phyloP scores from a whole-genome alignment of 108 stramenopile genomes.

The Bacterosira constricta region DNA sequence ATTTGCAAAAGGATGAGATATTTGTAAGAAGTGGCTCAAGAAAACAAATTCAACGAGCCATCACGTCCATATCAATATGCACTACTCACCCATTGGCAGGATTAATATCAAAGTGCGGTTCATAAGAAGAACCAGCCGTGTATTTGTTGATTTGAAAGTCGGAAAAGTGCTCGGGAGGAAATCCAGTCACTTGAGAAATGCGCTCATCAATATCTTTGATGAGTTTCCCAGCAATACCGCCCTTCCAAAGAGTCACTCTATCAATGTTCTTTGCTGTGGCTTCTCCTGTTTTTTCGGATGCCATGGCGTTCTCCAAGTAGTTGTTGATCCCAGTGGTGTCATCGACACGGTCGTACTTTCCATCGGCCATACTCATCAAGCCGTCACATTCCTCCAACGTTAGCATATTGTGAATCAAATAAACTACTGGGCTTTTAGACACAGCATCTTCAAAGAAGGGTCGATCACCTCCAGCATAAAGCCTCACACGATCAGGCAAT shows the following conservation, averaged over 20 bases:
- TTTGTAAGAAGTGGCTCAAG: too few species aligned
- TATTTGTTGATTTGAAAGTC: constrained; percentile 81
- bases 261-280: constrained; percentile 51
- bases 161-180: constrained; percentile 72
- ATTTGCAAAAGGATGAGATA: too few species aligned
- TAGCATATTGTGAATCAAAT: constrained; percentile 89
- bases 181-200: constrained; percentile 90
- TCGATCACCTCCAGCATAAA: constrained; percentile 89
- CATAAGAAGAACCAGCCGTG: constrained; percentile 58
- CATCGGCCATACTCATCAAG: constrained; percentile 54
- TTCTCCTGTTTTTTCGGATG: constrained; percentile 37
- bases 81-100: constrained; percentile 31
- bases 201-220: constrained; percentile 82
- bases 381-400: constrained; percentile 71
- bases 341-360: constrained; percentile 45
- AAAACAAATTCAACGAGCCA: too few species aligned
- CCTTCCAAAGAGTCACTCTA: constrained; percentile 81
- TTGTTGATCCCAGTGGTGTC: constrained; percentile 40
- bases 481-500: constrained; percentile 63
- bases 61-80: not conserved
- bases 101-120: constrained; percentile 68
- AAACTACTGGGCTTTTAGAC: constrained; percentile 63
- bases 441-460: constrained; percentile 93
- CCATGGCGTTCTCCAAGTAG: constrained; percentile 54
- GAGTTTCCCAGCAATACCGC: constrained; percentile 57